A percentile compares a stretch with the other conserved stretches of the same genome.
Evolutionary conservation across 1,284 basidiomycete species (phyloP).

Genomic region (Apiotrichum akiyoshidainum): DNA sequence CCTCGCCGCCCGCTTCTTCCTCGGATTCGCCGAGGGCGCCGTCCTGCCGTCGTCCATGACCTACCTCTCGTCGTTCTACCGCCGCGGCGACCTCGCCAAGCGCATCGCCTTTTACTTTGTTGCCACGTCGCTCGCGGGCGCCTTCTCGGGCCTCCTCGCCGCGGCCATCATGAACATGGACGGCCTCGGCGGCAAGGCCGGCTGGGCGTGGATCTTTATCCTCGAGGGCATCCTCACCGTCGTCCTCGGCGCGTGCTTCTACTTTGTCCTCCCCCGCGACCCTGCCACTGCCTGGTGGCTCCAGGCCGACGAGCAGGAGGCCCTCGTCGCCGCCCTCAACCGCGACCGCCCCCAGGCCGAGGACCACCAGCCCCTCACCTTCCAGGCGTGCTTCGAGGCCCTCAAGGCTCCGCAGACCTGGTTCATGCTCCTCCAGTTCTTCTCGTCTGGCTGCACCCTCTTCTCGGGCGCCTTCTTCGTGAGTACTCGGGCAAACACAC

Average conservation of each 20-base stretch:
- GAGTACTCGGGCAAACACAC: constrained; percentile 3
- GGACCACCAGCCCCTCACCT: constrained; percentile 53
- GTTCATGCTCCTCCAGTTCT: constrained; percentile 30
- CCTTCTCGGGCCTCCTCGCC: constrained; percentile 52
- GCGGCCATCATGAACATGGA: constrained; percentile 56
- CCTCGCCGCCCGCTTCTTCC: constrained; percentile 61
- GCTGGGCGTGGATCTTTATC: constrained; percentile 59
- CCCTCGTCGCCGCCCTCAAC: constrained; percentile 42
- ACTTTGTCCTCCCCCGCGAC: constrained; percentile 53
- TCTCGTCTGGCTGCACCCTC: constrained; percentile 35
- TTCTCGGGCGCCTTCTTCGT: constrained; percentile 56
- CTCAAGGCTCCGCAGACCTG: constrained; percentile 28
- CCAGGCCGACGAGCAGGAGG: constrained; percentile 51
- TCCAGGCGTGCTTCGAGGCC: constrained; percentile 52
- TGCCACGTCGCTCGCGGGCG: constrained; percentile 55
- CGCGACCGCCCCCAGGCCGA: constrained; percentile 20
- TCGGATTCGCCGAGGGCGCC: constrained; percentile 66
- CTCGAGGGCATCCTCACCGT: constrained; percentile 54
- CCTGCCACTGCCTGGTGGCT: constrained; percentile 51
- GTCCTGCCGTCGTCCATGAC: constrained; percentile 55
- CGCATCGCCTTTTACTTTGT: constrained; percentile 57
- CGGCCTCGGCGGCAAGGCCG: constrained; percentile 47
- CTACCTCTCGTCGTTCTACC: constrained; percentile 58
- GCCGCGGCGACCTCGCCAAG: constrained; percentile 55
- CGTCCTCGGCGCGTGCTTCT: constrained; percentile 52